A percentile compares a stretch with the other conserved stretches of the same genome.
phyloP scores from a whole-genome alignment of 495 filamentous ascomycete species.

The Ramalina intermedia region DNA sequence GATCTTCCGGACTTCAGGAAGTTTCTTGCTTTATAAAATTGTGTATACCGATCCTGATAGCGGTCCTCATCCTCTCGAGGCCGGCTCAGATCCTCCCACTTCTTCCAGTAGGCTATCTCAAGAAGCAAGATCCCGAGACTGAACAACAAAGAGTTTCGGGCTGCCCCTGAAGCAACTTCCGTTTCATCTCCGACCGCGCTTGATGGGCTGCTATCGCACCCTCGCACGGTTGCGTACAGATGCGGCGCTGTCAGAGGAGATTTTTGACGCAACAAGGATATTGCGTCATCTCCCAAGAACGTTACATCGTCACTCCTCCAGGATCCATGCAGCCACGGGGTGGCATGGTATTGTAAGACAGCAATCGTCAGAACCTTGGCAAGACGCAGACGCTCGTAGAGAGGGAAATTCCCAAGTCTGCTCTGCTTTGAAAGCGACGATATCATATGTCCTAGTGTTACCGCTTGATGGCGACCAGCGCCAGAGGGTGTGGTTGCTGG shows the following conservation, averaged over 20 bases:
- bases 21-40: background rate
- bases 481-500: slow-evolving; percentile 1
- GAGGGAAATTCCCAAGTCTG: background rate
- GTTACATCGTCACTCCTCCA: slow-evolving; percentile 23
- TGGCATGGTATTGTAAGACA: slow-evolving; percentile 24
- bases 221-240: slow-evolving; percentile 16
- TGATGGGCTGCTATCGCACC: background rate
- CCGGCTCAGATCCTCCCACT: background rate
- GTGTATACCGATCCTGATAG: background rate
- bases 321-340: slow-evolving; percentile 18
- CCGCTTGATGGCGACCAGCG: background rate
- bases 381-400: slow-evolving; percentile 19
- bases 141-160: background rate
- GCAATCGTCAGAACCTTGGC: slow-evolving; percentile 20
- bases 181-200: background rate
- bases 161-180: background rate
- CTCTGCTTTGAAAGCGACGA: background rate
- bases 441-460: slow-evolving; percentile 12
- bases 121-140: background rate
- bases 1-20: background rate
- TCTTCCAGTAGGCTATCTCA: background rate
- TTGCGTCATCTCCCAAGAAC: slow-evolving; percentile 15
- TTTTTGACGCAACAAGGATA: background rate
- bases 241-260: slow-evolving; percentile 14
- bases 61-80: no score